A percentile compares a stretch with the other conserved stretches of the same genome.
Conservation (phyloP, 2,329 filamentous ascomycete genomes). For the Neurospora crassa region DNA sequence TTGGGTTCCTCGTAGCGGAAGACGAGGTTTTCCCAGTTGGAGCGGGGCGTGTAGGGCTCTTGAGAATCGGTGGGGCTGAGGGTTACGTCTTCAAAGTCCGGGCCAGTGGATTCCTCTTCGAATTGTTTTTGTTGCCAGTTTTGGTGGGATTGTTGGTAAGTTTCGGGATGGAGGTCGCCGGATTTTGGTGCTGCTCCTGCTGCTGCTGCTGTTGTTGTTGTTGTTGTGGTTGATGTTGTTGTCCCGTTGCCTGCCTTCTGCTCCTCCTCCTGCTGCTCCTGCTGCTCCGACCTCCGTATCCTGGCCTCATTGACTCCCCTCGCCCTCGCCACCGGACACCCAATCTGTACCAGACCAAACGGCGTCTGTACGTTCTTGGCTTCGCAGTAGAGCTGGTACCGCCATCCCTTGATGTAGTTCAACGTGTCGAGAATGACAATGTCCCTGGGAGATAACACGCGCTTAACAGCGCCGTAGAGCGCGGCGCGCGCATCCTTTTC, state of each 20-base stretch:
- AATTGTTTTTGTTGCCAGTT: constrained; percentile 4
- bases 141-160: background rate
- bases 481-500: constrained; percentile 77
- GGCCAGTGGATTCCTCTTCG: constrained; percentile 3
- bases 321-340: constrained; percentile 43
- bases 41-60: constrained; percentile 37
- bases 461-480: constrained; percentile 69
- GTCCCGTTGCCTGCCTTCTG: background rate
- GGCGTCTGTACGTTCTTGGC: constrained; percentile 70
- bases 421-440: constrained; percentile 72
- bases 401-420: constrained; percentile 86
- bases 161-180: constrained; percentile 21
- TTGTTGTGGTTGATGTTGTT: background rate
- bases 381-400: constrained; percentile 80
- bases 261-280: constrained; percentile 24
- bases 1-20: constrained; percentile 84
- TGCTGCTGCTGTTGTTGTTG: constrained; percentile 22
- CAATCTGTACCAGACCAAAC: constrained; percentile 63
- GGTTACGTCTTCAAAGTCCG: background rate
- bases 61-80: constrained; percentile 10
- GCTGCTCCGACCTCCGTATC: constrained; percentile 26
- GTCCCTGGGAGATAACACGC: constrained; percentile 59
- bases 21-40: constrained; percentile 68
- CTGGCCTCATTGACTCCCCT: constrained; percentile 50
- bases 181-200: constrained; percentile 20